These are phyloP conservation scores for Mycosarcoma maydis DNA, from an alignment of 1,284 basidiomycete genomes.

Conservation along the genomic window DNA sequence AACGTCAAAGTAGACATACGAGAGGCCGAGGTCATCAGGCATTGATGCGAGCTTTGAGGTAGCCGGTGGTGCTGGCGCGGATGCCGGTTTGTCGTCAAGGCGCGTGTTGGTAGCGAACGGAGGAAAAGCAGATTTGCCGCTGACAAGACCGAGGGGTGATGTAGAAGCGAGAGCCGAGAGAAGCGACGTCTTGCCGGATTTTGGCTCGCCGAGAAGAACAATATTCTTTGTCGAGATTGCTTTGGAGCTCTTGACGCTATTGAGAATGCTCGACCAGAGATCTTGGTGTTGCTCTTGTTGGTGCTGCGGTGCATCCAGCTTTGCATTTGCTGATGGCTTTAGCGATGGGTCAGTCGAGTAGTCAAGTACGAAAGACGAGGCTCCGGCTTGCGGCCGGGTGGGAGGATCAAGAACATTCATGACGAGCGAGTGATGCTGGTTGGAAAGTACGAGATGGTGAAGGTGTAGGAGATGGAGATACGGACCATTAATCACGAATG, in stretches of 20 bases:
- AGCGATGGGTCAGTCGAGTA: slow-evolving; percentile 13
- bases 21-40: slow-evolving; percentile 49
- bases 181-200: slow-evolving; percentile 79
- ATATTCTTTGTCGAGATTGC: slow-evolving; percentile 87
- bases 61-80: background rate
- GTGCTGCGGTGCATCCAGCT: slow-evolving; percentile 5
- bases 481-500: background rate
- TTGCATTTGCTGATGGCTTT: slow-evolving; percentile 7
- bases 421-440: background rate
- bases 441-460: background rate
- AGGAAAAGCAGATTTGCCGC: slow-evolving; percentile 6
- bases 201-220: slow-evolving; percentile 77
- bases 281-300: slow-evolving; percentile 68
- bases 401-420: slow-evolving; percentile 23
- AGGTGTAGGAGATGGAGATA: background rate
- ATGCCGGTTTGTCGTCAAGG: slow-evolving; percentile 1
- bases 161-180: slow-evolving; percentile 72
- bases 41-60: background rate
- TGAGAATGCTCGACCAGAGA: slow-evolving; percentile 88
- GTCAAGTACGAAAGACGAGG: slow-evolving; percentile 4
- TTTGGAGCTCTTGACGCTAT: slow-evolving; percentile 83
- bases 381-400: slow-evolving; percentile 6
- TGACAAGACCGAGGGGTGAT: slow-evolving; percentile 67
- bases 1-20: slow-evolving; percentile 61
- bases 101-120: background rate